A percentile compares a stretch with the other conserved stretches of the same genome.
Evolutionary conservation across 768 basidiomycete genomes (phyloP).

Genomic region (Tricholoma furcatifolium): DNA sequence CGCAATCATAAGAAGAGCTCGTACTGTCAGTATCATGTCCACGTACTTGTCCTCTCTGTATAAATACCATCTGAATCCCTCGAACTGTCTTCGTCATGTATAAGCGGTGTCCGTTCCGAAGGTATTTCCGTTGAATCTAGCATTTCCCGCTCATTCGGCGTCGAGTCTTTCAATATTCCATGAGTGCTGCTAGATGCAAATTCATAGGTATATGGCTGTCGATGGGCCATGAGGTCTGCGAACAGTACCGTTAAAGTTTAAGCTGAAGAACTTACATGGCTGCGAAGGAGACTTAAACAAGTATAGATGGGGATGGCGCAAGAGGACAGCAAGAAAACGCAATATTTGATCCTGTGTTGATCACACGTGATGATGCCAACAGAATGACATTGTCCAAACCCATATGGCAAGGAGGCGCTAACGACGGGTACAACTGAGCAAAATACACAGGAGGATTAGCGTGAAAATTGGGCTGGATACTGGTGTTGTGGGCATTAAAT

Average conservation of each 20-base stretch:
- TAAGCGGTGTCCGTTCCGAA: slow-evolving; percentile 3
- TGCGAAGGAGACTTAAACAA: not conserved
- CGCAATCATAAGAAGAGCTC: no score
- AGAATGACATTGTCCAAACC: no score
- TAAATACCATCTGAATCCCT: not conserved
- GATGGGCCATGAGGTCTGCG: not conserved
- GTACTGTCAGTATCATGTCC: no score
- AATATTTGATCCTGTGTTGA: slow-evolving; percentile 1
- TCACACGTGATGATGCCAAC: slow-evolving; percentile 1
- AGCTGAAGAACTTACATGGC: not conserved
- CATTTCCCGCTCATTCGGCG: not conserved
- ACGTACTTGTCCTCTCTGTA: no score
- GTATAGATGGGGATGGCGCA: not conserved
- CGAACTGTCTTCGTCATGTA: not conserved
- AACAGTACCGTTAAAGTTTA: not conserved
- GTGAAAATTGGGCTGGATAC: no score
- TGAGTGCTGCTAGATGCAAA: not conserved
- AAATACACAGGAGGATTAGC: no score
- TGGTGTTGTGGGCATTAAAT: no score
- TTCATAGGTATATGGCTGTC: not conserved
- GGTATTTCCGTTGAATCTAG: not conserved
- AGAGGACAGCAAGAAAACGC: not conserved
- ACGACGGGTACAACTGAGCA: no score
- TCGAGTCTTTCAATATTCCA: not conserved
- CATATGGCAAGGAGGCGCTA: no score